phyloP scores from a whole-genome alignment of 2,329 filamentous ascomycete species.

The Microdochium trichocladiopsis region DNA sequence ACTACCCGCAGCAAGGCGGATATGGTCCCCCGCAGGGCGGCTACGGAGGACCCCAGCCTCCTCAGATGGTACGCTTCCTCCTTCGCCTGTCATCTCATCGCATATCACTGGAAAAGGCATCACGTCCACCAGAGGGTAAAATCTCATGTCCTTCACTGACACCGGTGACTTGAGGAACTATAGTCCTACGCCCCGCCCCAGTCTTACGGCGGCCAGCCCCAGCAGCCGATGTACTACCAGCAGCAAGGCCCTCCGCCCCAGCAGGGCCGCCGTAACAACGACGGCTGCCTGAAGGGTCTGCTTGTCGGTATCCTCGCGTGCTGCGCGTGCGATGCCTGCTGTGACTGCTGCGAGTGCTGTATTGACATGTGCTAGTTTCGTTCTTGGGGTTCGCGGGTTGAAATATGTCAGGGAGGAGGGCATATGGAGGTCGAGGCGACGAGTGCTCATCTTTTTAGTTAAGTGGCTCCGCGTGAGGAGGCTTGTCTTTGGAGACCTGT shows the following conservation, averaged over 20 bases:
- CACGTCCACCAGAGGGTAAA: no score
- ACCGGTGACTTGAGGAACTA: no score
- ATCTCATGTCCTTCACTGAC: no score
- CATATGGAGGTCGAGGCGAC: no score
- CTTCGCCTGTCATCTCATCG: not conserved
- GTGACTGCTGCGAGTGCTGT: constrained; percentile 37
- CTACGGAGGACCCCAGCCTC: not conserved
- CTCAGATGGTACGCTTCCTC: not conserved
- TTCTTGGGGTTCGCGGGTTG: no score
- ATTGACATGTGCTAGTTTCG: constrained; percentile 25
- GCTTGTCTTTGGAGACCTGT: no score
- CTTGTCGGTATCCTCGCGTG: constrained; percentile 42
- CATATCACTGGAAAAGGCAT: not conserved
- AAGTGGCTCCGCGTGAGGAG: no score
- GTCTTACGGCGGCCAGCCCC: constrained; percentile 12
- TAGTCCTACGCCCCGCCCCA: no score
- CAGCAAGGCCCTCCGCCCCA: constrained; percentile 29
- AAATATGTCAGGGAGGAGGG: no score
- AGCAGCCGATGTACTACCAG: constrained; percentile 37
- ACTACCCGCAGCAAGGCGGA: not conserved
- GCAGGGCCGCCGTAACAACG: constrained; percentile 19
- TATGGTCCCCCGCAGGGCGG: not conserved
- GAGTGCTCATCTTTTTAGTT: no score
- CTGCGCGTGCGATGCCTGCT: constrained; percentile 41
- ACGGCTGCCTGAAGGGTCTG: constrained; percentile 36